These are phyloP conservation scores for Colletotrichum chlorophyti DNA, from an alignment of 2,329 filamentous ascomycete genomes.

Conservation along the genomic window DNA sequence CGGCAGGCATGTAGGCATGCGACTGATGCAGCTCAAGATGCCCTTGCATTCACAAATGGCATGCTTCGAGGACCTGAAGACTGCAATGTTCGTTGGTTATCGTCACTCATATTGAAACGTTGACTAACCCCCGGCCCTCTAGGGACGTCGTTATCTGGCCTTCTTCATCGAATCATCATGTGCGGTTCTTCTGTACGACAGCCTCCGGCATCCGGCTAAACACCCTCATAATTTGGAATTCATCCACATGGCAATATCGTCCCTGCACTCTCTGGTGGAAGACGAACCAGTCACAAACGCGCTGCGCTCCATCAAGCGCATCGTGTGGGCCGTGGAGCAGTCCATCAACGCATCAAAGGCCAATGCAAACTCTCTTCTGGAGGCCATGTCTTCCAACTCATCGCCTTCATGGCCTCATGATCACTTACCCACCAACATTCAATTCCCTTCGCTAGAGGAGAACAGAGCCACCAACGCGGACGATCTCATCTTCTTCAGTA, in stretches of 20 bases:
- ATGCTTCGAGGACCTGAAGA: conserved; percentile 16
- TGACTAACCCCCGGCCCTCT: not conserved
- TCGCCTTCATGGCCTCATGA: conserved; percentile 13
- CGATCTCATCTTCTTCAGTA: conserved; percentile 34
- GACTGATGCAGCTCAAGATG: conserved; percentile 38
- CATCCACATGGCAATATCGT: conserved; percentile 20
- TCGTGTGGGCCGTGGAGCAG: conserved; percentile 30
- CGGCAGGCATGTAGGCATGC: conserved; percentile 38
- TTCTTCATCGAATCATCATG: conserved; percentile 39
- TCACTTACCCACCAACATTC: conserved; percentile 24
- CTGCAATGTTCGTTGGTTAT: not conserved
- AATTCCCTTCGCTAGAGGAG: conserved; percentile 33
- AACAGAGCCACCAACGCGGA: conserved; percentile 19
- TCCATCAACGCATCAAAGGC: conserved; percentile 32
- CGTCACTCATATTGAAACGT: too few species aligned
- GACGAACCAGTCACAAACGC: conserved; percentile 37
- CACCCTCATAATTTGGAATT: conserved; percentile 31
- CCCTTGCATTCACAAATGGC: conserved; percentile 31
- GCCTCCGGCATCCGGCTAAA: conserved; percentile 36
- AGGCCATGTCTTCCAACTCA: conserved; percentile 4
- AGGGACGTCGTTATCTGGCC: conserved; percentile 31
- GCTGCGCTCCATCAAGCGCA: conserved; percentile 32
- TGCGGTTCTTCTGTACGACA: conserved; percentile 38
- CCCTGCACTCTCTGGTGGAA: conserved; percentile 27
- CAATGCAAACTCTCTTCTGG: not conserved